Evolutionary conservation across 192 early-diverging fungal genomes (phyloP), one percentile per base, ranked within the genome.

Genomic region (Mortierella alpina): DNA sequence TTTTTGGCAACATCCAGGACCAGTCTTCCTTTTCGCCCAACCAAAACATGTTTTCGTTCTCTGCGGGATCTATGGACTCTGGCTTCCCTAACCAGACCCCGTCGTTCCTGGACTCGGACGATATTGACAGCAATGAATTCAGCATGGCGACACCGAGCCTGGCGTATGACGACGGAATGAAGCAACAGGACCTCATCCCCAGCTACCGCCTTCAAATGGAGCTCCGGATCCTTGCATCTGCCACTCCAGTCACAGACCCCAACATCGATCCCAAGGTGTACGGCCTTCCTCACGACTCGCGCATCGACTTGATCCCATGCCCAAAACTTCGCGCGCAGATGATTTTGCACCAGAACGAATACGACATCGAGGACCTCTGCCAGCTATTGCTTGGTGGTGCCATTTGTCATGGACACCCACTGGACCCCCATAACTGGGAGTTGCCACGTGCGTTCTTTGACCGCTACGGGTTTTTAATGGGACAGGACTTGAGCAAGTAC

Each of bases 281-380:
- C 55, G 56, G 64, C 4, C 50, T 76, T 31, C 70, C 73, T 55
- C 84, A 82, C 52, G 84, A 84, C 62, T 60, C 74, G 10, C 68
- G 84, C 39, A 84, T 84, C 23, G 84, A 74, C 51, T 42, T 84
- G 62, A 84, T 84, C 47, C 84, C 84, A 14, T 84, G 84, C 60
- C 71, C 80, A 7, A 80, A 84, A 40, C 69, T 84, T 2, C 47
- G 84, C 6, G 76, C 84, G 2, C 63, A 81, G 48, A 84, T 84
- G 78, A 84, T 84, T 65, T 40, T 82, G 41, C 77, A 82, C 57
- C 73, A 73, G 15, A 45, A 73, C 53, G 57, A 77, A 22, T 82
- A 77, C 57, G 79, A 84, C 56, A 72, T 84, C 54, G 74, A 82
- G 41, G 74, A 84, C 18, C 72, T 84, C 23, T 72, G 73, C 44